Base-by-base conservation (phyloP, 2,329 filamentous ascomycete genomes). In the Stachybotrys chlorohalonatus region DNA sequence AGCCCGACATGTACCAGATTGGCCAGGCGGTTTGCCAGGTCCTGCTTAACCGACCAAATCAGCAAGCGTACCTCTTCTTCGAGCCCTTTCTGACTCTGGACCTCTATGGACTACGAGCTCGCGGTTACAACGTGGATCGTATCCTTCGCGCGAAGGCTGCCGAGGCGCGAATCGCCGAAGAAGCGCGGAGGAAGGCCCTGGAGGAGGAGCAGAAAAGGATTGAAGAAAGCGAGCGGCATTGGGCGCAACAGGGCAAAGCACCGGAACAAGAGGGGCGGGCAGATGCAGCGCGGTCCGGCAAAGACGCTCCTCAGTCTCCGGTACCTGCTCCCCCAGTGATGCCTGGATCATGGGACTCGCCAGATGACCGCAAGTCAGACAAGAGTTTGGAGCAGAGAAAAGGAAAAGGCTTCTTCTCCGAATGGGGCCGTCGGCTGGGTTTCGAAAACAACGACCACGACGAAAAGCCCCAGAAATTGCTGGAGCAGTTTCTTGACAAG, bases 81-180 rank as follows among this genome's bases (percentile, higher is more conserved):
- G 94, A 97, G 70, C 92, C 90, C 53, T 87, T 99, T 58, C 75
- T 99, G 45, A 93, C 89, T 55, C 85, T 94, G 8, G 90, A 93
- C 62, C 77, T 99, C 30, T 81, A 88, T 50, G 86, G 92, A 52
- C 74, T 99, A 47, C 86, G 90, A 63, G 84, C 85, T 57, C 90
- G 94, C 59, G 94, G 94, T 1, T 97, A 96, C 76, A 97, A 99
- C 61, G 94, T 99, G 46, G 90, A 96, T 65, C 87, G 94, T 52
- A 97, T 99, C 58, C 78, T 99, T 24, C 84, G 90, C 45, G 87
- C 87, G 53, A 95, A 95, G 73, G 90, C 88, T 17, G 89, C 89
- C 2, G 91, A 97, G 69, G 89, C 90, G 6, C 83, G 89, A 53
- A 85, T 97, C 59, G 91, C 90, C 0, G 92, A 96, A 65, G 87